Conservation (phyloP, 2,329 filamentous ascomycete genomes). For the Venturia aucupariae region DNA sequence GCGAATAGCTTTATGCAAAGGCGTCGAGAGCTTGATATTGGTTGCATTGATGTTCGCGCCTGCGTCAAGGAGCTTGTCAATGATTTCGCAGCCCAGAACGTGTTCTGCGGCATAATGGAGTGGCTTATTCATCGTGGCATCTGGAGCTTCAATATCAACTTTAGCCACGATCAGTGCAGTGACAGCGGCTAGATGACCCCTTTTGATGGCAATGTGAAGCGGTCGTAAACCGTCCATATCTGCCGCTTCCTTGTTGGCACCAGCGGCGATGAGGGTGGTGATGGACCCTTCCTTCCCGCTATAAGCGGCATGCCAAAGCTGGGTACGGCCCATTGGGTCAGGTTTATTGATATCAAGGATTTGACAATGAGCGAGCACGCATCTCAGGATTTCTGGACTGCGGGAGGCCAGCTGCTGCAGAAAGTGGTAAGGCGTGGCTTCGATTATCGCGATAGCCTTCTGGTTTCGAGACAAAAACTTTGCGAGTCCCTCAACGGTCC, state of each 20-base stretch:
- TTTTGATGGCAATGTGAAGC: background rate
- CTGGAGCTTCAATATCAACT: conserved; percentile 3
- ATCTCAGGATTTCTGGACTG: background rate
- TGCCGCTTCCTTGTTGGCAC: background rate
- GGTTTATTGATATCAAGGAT: background rate
- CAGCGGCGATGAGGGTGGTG: background rate
- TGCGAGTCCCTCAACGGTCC: background rate
- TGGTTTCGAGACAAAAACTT: background rate
- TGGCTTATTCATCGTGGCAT: conserved; percentile 1
- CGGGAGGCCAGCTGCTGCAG: background rate
- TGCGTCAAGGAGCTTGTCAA: background rate
- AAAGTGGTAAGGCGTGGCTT: background rate
- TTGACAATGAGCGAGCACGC: background rate
- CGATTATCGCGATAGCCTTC: background rate
- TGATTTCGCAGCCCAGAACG: background rate
- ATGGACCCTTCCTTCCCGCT: background rate
- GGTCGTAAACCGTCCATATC: background rate
- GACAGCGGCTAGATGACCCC: background rate
- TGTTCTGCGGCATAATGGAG: conserved; percentile 4
- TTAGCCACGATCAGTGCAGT: background rate
- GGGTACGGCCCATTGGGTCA: background rate
- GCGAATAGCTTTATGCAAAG: background rate
- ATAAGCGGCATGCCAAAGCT: background rate
- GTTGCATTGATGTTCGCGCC: conserved; percentile 6
- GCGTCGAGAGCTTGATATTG: conserved; percentile 3